Evolutionary conservation across 148 eudicot species (phyloP).

Genomic region (Rhododendron ferrugineum): DNA sequence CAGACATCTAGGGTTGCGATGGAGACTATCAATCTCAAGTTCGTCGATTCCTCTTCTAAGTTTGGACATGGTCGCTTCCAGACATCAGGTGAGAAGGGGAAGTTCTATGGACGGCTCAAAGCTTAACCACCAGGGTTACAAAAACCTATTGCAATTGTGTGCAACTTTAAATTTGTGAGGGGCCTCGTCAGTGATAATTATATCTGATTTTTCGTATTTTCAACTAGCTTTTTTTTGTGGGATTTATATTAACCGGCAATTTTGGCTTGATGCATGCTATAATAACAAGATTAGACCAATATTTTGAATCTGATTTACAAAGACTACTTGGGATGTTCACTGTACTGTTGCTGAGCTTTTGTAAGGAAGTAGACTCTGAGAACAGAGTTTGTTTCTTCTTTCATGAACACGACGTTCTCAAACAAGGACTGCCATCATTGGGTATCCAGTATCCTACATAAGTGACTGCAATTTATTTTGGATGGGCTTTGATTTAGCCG

Average conservation of each 20-base stretch:
- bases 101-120: slow-evolving; percentile 31
- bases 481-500: too few relatives aligned
- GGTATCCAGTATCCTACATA: not conserved
- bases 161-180: not conserved
- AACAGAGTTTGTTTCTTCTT: not conserved
- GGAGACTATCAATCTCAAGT: slow-evolving; percentile 40
- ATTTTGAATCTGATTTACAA: not conserved
- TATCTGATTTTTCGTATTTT: not conserved
- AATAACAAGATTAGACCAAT: not conserved
- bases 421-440: not conserved
- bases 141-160: not conserved
- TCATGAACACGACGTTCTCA: too few relatives aligned
- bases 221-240: not conserved
- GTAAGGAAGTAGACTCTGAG: not conserved
- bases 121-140: slow-evolving; percentile 7
- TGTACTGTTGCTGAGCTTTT: not conserved
- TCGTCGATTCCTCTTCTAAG: slow-evolving; percentile 41
- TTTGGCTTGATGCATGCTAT: not conserved
- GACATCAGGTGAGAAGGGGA: slow-evolving; percentile 34
- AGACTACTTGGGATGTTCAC: not conserved
- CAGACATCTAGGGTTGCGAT: slow-evolving; percentile 38
- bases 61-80: slow-evolving; percentile 50
- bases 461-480: not conserved
- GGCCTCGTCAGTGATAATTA: not conserved
- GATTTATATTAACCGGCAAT: not conserved